Evolutionary conservation across 1,284 basidiomycete species (phyloP).

Genomic region (Ustilago crameri): DNA sequence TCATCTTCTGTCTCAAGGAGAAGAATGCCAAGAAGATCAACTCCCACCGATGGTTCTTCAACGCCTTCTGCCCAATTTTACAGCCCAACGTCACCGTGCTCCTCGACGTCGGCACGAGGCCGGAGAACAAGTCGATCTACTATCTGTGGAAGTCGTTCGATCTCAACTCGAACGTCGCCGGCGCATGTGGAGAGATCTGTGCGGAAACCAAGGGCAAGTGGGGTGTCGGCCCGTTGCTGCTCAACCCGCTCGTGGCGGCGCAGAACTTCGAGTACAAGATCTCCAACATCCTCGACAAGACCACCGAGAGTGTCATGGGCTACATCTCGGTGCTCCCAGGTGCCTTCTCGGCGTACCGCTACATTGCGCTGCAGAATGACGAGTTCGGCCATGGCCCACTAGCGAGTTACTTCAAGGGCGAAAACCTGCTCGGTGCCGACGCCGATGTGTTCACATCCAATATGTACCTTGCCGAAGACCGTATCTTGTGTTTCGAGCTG

Average conservation of each 20-base stretch:
- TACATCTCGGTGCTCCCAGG: conserved; percentile 64
- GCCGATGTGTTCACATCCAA: conserved; percentile 92
- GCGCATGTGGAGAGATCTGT: conserved; percentile 80
- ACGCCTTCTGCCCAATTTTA: conserved; percentile 66
- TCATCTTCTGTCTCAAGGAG: conserved; percentile 67
- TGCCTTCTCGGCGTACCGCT: conserved; percentile 72
- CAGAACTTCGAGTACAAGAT: conserved; percentile 96
- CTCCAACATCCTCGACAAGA: conserved; percentile 66
- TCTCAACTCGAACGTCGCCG: conserved; percentile 79
- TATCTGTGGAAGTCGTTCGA: conserved; percentile 97
- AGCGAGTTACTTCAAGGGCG: conserved; percentile 96
- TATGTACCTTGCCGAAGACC: conserved; percentile 72
- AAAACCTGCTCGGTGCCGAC: conserved; percentile 86
- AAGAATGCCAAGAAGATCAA: conserved; percentile 75
- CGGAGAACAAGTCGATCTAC: conserved; percentile 94
- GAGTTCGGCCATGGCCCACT: conserved; percentile 85
- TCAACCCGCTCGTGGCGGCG: conserved; percentile 83
- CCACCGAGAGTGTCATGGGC: conserved; percentile 65
- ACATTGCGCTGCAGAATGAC: conserved; percentile 90
- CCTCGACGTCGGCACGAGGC: conserved; percentile 95
- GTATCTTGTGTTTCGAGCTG: conserved; percentile 93
- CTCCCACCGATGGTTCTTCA: conserved; percentile 75
- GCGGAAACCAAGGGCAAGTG: conserved; percentile 64
- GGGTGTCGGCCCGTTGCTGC: conserved; percentile 79
- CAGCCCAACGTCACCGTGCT: conserved; percentile 88